Evolutionary conservation across 2,329 filamentous ascomycete species (phyloP).

Genomic region (Ascochyta lentis): DNA sequence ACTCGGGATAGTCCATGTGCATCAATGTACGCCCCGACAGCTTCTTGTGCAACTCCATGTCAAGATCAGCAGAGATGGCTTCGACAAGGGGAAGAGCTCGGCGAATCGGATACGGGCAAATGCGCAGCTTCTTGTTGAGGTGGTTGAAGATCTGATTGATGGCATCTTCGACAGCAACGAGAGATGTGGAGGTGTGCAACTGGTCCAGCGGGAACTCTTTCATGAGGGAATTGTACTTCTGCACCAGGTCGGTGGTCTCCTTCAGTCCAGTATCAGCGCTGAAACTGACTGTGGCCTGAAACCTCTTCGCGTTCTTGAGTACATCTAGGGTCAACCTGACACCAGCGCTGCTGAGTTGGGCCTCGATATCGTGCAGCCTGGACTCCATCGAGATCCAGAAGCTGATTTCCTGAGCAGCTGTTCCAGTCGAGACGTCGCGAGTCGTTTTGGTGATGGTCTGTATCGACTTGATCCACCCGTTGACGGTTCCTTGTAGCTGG

Average conservation of each 20-base stretch:
- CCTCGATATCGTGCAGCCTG: conserved; percentile 88
- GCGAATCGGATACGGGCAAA: conserved; percentile 93
- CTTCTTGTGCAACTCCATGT: conserved; percentile 82
- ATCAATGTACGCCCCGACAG: conserved; percentile 88
- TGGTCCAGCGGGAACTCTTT: conserved; percentile 97
- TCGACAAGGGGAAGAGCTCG: conserved; percentile 93
- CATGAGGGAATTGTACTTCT: conserved; percentile 99
- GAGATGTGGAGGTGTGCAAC: conserved; percentile 85
- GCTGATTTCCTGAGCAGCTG: conserved; percentile 96
- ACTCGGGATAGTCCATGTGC: conserved; percentile 90
- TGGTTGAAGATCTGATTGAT: conserved; percentile 90
- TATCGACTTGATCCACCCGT: conserved; percentile 98
- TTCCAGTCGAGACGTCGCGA: conserved; percentile 77
- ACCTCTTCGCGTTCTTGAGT: conserved; percentile 94
- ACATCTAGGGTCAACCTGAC: conserved; percentile 92
- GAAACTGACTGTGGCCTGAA: conserved; percentile 97
- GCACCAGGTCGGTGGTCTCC: conserved; percentile 93
- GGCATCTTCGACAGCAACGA: conserved; percentile 87
- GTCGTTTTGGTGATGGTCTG: conserved; percentile 95
- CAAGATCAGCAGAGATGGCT: conserved; percentile 92
- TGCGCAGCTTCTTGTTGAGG: conserved; percentile 96
- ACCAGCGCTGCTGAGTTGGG: conserved; percentile 85
- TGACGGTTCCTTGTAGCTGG: conserved; percentile 89
- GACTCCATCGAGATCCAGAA: conserved; percentile 99
- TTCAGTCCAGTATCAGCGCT: conserved; percentile 94